These are phyloP conservation scores for Xylariales sp. DNA, from an alignment of 2,329 filamentous ascomycete genomes.

Conservation along the genomic window DNA sequence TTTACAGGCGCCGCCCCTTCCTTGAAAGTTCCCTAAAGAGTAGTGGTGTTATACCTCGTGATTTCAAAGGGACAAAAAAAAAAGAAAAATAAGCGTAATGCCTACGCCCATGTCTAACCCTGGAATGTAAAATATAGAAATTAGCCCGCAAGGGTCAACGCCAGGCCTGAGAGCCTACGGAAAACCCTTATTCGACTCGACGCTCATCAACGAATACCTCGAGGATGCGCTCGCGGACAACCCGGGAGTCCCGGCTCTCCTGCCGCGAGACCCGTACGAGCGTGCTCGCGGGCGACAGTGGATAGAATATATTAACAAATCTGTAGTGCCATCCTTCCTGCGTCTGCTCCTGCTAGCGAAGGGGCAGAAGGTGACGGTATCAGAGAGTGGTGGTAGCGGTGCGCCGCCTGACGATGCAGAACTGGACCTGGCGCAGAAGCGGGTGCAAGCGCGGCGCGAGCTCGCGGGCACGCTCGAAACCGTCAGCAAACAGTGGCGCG, in stretches of 20 bases:
- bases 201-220: conserved; percentile 55
- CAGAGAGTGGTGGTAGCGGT: too few relatives aligned
- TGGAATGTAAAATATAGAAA: too few relatives aligned
- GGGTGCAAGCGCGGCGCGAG: conserved; percentile 47
- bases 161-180: conserved; percentile 39
- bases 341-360: conserved; percentile 28
- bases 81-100: too few relatives aligned
- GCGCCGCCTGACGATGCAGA: conserved; percentile 10
- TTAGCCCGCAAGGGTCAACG: conserved; percentile 55
- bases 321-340: conserved; percentile 52
- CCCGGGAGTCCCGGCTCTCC: conserved; percentile 31
- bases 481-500: too few relatives aligned
- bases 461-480: conserved; percentile 42
- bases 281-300: conserved; percentile 50
- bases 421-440: conserved; percentile 27
- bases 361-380: too few relatives aligned
- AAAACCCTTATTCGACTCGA: conserved; percentile 53
- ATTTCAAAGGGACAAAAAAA: too few relatives aligned
- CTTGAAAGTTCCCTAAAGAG: too few relatives aligned
- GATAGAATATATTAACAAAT: conserved; percentile 52
- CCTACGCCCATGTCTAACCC: too few relatives aligned
- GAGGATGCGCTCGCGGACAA: conserved; percentile 49
- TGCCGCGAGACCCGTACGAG: conserved; percentile 45
- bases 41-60: too few relatives aligned
- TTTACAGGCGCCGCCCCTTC: too few relatives aligned